These are phyloP conservation scores for Chenopodium berlandieri DNA, from an alignment of 148 eudicot genomes.

Conservation along the genomic window DNA sequence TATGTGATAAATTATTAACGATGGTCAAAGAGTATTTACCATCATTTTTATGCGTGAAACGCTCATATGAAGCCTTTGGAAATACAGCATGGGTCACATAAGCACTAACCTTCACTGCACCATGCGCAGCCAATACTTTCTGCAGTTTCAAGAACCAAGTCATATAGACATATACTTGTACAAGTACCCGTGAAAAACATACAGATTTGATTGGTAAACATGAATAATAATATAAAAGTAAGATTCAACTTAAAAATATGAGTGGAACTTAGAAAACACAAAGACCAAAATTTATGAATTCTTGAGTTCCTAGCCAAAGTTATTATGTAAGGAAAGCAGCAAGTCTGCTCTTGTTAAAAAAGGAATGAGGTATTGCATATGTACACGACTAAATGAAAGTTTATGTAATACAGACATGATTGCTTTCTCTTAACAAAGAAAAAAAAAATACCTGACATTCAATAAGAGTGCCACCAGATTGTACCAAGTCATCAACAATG, in stretches of 20 bases:
- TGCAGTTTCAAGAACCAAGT: conserved; percentile 29
- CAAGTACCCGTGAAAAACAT: not conserved
- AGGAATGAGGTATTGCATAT: not conserved
- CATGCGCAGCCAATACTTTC: conserved; percentile 91
- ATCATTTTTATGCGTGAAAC: conserved; percentile 73
- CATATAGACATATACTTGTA: not conserved
- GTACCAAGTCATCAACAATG: conserved; percentile 96
- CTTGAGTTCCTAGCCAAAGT: no score
- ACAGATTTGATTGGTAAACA: not conserved
- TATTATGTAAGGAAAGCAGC: not conserved
- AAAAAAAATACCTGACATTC: conserved; percentile 80
- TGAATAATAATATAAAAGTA: not conserved
- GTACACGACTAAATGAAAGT: not conserved
- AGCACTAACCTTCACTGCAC: conserved; percentile 95
- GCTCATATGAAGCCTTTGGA: conserved; percentile 77
- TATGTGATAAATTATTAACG: not conserved
- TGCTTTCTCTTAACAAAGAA: no score
- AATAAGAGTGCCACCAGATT: conserved; percentile 94
- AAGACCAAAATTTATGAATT: not conserved
- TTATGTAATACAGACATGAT: not conserved
- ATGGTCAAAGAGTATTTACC: conserved; percentile 45
- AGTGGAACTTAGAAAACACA: not conserved
- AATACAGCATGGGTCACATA: conserved; percentile 98
- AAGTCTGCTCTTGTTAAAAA: not conserved
- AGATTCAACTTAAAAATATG: not conserved